Conservation (phyloP, 805 yeast species). For the Wickerhamiella occidentalis region DNA sequence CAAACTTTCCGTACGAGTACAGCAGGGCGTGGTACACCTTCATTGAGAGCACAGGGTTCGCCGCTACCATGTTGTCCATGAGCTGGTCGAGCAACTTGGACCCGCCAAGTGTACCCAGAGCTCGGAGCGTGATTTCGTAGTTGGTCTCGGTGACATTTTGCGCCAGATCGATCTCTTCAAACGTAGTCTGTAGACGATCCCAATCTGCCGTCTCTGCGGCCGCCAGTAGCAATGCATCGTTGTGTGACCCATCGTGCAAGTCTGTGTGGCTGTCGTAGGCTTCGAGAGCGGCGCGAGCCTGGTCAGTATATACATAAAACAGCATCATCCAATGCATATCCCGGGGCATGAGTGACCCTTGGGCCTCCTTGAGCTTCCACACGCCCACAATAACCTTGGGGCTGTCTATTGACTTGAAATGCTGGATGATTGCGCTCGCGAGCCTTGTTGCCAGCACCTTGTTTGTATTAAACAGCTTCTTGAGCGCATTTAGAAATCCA, state of each 20-base stretch:
- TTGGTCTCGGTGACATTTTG: conserved; percentile 31
- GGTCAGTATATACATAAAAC: conserved; percentile 18
- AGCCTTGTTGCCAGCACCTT: conserved; percentile 4
- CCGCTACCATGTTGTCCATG: conserved; percentile 33
- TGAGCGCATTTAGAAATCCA: background rate
- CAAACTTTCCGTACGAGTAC: conserved; percentile 30
- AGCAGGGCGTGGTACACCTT: conserved; percentile 37
- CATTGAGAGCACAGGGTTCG: conserved; percentile 38
- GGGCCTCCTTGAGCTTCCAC: conserved; percentile 27
- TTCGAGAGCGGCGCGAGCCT: conserved; percentile 22
- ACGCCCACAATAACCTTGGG: conserved; percentile 11
- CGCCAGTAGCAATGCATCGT: conserved; percentile 37
- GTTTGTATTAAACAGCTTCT: background rate
- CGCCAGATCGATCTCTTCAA: conserved; percentile 31
- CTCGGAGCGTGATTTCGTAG: conserved; percentile 49
- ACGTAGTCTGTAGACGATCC: conserved; percentile 42
- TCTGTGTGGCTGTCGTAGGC: conserved; percentile 31
- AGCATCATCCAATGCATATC: conserved; percentile 24
- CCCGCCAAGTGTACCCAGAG: conserved; percentile 43
- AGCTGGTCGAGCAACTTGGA: conserved; percentile 37
- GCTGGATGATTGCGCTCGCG: conserved; percentile 12
- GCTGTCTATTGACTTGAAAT: conserved; percentile 12
- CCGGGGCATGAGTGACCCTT: conserved; percentile 13
- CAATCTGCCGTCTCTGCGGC: conserved; percentile 39
- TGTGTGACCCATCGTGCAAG: conserved; percentile 38